These are phyloP conservation scores for Chaetomium cochliodes DNA, from an alignment of 495 filamentous ascomycete species.

Conservation along the genomic window DNA sequence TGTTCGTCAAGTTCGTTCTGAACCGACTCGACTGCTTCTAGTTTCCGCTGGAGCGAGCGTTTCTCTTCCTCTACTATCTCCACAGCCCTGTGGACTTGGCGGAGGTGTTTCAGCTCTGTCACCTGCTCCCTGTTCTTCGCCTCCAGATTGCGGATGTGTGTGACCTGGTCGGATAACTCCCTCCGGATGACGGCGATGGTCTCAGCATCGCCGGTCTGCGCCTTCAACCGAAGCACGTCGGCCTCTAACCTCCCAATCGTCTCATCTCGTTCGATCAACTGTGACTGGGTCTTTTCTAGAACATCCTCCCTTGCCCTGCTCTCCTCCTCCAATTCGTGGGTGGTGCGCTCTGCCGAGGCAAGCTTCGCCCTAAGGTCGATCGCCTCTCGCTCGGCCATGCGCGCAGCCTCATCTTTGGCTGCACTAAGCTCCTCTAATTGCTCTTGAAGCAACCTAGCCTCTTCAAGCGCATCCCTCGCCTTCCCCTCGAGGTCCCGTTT, in stretches of 20 bases:
- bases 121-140: conserved; percentile 73
- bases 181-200: conserved; percentile 77
- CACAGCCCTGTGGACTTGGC: conserved; percentile 75
- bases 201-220: conserved; percentile 81
- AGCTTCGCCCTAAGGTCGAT: conserved; percentile 71
- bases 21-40: conserved; percentile 72
- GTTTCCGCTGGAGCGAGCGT: conserved; percentile 69
- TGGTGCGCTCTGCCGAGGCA: conserved; percentile 60
- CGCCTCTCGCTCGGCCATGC: conserved; percentile 66
- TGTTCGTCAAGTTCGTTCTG: conserved; percentile 73
- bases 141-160: conserved; percentile 82
- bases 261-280: conserved; percentile 63
- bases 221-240: conserved; percentile 76
- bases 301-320: conserved; percentile 59
- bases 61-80: conserved; percentile 98
- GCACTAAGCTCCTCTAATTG: conserved; percentile 73
- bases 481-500: conserved; percentile 70
- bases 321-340: conserved; percentile 72
- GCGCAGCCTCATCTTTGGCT: conserved; percentile 65
- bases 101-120: conserved; percentile 75
- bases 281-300: conserved; percentile 64
- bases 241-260: conserved; percentile 72
- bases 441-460: conserved; percentile 69
- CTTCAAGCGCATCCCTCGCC: conserved; percentile 67
- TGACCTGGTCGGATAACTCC: conserved; percentile 82